Percentiles rank a stretch among this genome's conserved stretches.
Evolutionary conservation across 176 grass and related monocot genomes (phyloP).

Genomic region (Hordeum marinum): DNA sequence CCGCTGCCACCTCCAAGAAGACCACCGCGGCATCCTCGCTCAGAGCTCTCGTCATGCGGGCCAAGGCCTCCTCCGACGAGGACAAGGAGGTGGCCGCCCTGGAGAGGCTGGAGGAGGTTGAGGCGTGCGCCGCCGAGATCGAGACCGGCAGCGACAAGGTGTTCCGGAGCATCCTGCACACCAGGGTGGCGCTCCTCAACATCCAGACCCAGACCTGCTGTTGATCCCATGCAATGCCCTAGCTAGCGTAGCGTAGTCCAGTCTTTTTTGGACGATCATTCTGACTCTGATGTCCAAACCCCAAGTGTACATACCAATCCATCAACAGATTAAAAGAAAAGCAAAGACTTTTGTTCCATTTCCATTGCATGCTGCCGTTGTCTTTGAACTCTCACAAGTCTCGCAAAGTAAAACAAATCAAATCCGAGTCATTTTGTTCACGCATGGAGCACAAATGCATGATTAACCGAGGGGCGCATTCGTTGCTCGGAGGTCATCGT

Average conservation of each 20-base stretch:
- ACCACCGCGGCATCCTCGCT: neutral
- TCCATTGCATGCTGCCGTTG: neutral
- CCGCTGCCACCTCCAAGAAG: slow-evolving; percentile 19
- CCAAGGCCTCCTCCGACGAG: neutral
- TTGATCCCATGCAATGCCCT: neutral
- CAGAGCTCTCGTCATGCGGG: slow-evolving; percentile 6
- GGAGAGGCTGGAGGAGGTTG: slow-evolving; percentile 13
- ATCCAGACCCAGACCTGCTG: slow-evolving; percentile 25
- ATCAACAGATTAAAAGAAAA: neutral
- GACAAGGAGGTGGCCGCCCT: slow-evolving; percentile 13
- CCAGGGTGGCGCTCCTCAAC: slow-evolving; percentile 56
- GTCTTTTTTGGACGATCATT: neutral
- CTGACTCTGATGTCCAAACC: neutral
- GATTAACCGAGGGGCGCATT: too few relatives aligned
- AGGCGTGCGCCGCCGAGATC: slow-evolving; percentile 23
- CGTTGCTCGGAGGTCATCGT: too few relatives aligned
- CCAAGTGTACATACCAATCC: slow-evolving; percentile 29
- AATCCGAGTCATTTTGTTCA: too few relatives aligned
- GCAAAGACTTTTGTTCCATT: neutral
- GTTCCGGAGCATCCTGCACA: slow-evolving; percentile 41
- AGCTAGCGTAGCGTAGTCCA: neutral
- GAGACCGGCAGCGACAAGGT: slow-evolving; percentile 41
- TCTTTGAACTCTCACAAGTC: neutral
- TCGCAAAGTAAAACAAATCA: too few relatives aligned
- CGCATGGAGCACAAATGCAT: too few relatives aligned